Conservation (phyloP, 805 yeast genomes). For the Sugiyamaella americana region DNA sequence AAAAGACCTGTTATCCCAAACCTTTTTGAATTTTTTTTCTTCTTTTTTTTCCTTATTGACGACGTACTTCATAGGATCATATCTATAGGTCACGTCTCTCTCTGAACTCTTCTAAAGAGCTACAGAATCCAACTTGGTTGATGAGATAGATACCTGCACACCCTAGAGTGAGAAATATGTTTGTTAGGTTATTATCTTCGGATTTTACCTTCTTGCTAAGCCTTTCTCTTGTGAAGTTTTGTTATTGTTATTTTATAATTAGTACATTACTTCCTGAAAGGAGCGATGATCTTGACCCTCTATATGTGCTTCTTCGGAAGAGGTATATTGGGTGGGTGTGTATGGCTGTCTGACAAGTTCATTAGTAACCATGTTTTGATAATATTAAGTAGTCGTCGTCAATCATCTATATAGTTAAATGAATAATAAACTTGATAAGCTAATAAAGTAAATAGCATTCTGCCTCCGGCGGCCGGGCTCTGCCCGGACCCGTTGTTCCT, state of each 20-base stretch:
- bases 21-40: too few species aligned
- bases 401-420: too few species aligned
- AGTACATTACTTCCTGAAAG: conserved; percentile 41
- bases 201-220: conserved; percentile 42
- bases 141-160: conserved; percentile 87
- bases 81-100: conserved; percentile 99
- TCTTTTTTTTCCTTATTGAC: conserved; percentile 59
- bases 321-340: conserved; percentile 88
- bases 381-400: too few species aligned
- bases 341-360: conserved; percentile 99
- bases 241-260: conserved; percentile 33
- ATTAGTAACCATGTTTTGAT: too few species aligned
- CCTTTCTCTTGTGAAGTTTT: conserved; percentile 22
- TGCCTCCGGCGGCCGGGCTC: too few species aligned
- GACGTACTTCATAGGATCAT: conserved; percentile 99
- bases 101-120: conserved; percentile 97
- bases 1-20: too few species aligned
- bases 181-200: conserved; percentile 55
- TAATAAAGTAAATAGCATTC: too few species aligned
- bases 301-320: conserved; percentile 81
- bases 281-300: conserved; percentile 99
- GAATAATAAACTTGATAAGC: too few species aligned
- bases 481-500: too few species aligned
- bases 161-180: conserved; percentile 77
- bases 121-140: conserved; percentile 99